Percentiles rank a stretch among this genome's conserved stretches.
These are phyloP conservation scores for Penicillium silybi DNA, from an alignment of 495 filamentous ascomycete species.

Conservation along the genomic window DNA sequence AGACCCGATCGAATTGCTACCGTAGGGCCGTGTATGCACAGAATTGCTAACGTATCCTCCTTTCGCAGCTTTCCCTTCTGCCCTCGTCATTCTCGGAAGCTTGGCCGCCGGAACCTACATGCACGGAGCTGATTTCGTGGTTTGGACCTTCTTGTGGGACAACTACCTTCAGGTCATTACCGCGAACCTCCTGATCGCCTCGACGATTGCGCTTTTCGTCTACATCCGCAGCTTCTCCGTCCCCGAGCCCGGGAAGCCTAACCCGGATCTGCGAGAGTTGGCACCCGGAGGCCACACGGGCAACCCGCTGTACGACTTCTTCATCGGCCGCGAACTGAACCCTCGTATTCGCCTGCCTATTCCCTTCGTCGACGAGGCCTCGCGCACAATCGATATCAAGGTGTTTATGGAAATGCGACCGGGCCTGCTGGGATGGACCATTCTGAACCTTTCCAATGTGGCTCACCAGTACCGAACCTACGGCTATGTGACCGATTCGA, in stretches of 20 bases:
- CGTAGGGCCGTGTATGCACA: background rate
- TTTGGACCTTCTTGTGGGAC: conserved; percentile 92
- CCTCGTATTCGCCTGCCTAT: conserved; percentile 77
- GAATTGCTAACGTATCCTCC: conserved; percentile 1
- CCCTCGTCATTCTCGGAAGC: conserved; percentile 62
- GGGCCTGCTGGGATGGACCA: conserved; percentile 84
- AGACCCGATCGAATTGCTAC: background rate
- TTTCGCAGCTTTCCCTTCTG: conserved; percentile 68
- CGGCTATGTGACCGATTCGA: conserved; percentile 82
- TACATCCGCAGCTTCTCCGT: conserved; percentile 80
- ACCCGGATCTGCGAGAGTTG: conserved; percentile 65
- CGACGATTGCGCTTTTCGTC: conserved; percentile 63
- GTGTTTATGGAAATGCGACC: conserved; percentile 86
- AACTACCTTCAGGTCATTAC: conserved; percentile 86
- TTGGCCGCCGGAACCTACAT: conserved; percentile 68
- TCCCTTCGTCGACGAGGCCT: conserved; percentile 52
- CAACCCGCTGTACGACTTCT: conserved; percentile 92
- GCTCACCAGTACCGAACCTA: conserved; percentile 82
- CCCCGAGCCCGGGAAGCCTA: conserved; percentile 56
- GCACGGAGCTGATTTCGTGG: conserved; percentile 74
- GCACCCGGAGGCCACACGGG: conserved; percentile 79
- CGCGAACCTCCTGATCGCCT: conserved; percentile 72
- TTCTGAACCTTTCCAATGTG: conserved; percentile 80
- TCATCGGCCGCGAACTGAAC: conserved; percentile 95
- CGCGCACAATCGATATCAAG: conserved; percentile 79